Percentiles rank a stretch among this genome's conserved stretches.
Conservation (phyloP, 305 asterid genomes). For the Petunia hybrid region DNA sequence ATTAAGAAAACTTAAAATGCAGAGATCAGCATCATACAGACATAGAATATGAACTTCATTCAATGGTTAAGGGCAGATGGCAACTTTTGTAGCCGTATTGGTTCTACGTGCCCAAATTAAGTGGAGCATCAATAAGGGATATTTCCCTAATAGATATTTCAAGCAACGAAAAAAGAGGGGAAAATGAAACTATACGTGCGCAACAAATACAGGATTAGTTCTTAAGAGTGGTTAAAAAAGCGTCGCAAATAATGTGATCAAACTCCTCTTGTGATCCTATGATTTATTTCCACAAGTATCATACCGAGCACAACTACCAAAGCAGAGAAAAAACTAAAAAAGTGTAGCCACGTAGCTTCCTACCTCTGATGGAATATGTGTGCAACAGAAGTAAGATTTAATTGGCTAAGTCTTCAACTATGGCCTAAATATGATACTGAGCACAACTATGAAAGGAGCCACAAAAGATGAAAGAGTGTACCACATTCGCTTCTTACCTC, state of each 20-base stretch:
- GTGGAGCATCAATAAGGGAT: constrained; percentile 12
- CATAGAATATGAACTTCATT: background rate
- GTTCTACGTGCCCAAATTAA: background rate
- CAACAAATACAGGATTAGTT: background rate
- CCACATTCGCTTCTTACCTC: constrained; percentile 57
- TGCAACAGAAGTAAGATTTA: constrained; percentile 92
- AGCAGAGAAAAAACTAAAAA: constrained; percentile 15
- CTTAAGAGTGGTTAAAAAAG: background rate
- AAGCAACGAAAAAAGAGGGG: background rate
- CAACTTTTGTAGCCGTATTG: background rate
- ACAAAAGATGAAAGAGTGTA: constrained; percentile 15
- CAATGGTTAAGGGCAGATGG: constrained; percentile 13
- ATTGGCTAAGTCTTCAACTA: constrained; percentile 82
- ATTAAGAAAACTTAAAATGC: constrained; percentile 15
- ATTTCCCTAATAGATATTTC: background rate
- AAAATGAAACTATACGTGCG: background rate
- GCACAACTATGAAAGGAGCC: constrained; percentile 7
- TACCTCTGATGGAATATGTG: constrained; percentile 91
- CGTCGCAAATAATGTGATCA: background rate
- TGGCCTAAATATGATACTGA: constrained; percentile 47
- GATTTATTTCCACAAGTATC: constrained; percentile 3
- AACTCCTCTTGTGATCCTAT: constrained; percentile 23
- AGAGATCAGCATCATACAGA: background rate
- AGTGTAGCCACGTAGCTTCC: constrained; percentile 25
- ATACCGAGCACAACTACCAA: background rate